Evolutionary conservation across 2,329 filamentous ascomycete genomes (phyloP), one percentile per base, ranked within the genome.

Genomic region (Neopestalotiopsis rosae): DNA sequence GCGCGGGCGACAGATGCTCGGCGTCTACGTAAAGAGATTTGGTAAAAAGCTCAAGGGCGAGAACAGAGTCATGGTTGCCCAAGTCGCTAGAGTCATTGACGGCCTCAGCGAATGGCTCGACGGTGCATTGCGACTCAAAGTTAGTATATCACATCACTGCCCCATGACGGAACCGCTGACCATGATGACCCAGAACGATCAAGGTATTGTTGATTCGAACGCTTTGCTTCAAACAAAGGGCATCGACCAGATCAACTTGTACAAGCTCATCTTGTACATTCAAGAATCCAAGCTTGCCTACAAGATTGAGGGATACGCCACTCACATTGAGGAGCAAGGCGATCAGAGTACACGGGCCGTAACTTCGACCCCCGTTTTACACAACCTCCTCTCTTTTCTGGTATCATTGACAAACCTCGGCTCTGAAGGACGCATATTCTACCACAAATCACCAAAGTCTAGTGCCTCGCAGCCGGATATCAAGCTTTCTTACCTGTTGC

Each of bases 171-270:
- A 28, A 24, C 28, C 12, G 28, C 67, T 69, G 5, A 69, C 64
- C 45, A 28, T 6, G 28, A 28, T 6, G 28, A 14, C 13, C 10
- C 59, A 86, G 77, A 77, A 78, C 30, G 79, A 84, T 0, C 91
- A 94, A 71, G 93, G 91, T 0, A 87, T 91, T 34, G 89, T 95
- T 0, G 88, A 92, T 58, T 82, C 92, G 17, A 91, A 90, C 24
- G 87, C 90, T 5, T 84, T 99, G 1, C 90, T 98, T 72, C 87
- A 90, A 30, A 90, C 91, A 49, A 97, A 97, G 77, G 94, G 94
- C 0, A 92, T 96, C 30, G 96, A 99, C 76, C 95, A 98, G 76
- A 95, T 99, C 81, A 97, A 98, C 75, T 88, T 98, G 38, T 95
- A 93, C 81, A 95, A 96, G 77, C 85, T 99, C 14, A 90, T 95